Evolutionary conservation across 192 early-diverging fungal species (phyloP).

Genomic region (Dimargaris verticillata): DNA sequence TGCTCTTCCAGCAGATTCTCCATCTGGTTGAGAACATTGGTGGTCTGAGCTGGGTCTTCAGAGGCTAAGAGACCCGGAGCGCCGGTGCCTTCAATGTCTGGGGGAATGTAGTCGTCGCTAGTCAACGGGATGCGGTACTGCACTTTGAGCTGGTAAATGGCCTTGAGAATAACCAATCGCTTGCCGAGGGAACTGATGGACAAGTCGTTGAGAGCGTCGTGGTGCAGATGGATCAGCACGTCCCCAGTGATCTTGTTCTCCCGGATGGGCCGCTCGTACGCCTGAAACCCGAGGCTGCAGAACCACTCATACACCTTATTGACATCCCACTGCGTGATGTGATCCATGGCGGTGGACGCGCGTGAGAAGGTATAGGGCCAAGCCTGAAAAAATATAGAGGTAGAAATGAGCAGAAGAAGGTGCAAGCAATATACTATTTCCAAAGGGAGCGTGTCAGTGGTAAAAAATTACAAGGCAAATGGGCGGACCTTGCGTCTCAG

Average conservation of each 20-base stretch:
- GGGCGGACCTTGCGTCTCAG: too few relatives aligned
- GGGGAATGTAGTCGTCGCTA: slow-evolving; percentile 70
- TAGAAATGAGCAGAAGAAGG: too few relatives aligned
- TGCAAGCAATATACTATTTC: too few relatives aligned
- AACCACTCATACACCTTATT: slow-evolving; percentile 9
- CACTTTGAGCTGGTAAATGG: slow-evolving; percentile 72
- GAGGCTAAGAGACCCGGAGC: background rate
- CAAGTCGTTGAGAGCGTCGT: slow-evolving; percentile 79
- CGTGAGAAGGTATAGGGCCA: too few relatives aligned
- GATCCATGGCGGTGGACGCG: background rate
- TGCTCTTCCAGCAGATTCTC: slow-evolving; percentile 4
- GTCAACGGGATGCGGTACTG: slow-evolving; percentile 63
- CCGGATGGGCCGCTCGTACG: slow-evolving; percentile 15
- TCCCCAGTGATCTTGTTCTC: slow-evolving; percentile 86
- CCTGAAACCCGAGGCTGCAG: slow-evolving; percentile 10
- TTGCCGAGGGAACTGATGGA: slow-evolving; percentile 73
- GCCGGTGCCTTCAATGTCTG: slow-evolving; percentile 24
- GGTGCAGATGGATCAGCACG: slow-evolving; percentile 71
- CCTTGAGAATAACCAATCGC: slow-evolving; percentile 73
- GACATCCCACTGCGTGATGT: slow-evolving; percentile 4
- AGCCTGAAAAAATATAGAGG: too few relatives aligned
- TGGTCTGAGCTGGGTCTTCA: background rate
- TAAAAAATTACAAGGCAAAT: too few relatives aligned
- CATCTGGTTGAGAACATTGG: slow-evolving; percentile 3
- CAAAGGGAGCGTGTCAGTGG: too few relatives aligned